A percentile compares a stretch with the other conserved stretches of the same genome.
Evolutionary conservation across 106 monocot genomes (phyloP).

Genomic region (Platanthera guangdongensis): DNA sequence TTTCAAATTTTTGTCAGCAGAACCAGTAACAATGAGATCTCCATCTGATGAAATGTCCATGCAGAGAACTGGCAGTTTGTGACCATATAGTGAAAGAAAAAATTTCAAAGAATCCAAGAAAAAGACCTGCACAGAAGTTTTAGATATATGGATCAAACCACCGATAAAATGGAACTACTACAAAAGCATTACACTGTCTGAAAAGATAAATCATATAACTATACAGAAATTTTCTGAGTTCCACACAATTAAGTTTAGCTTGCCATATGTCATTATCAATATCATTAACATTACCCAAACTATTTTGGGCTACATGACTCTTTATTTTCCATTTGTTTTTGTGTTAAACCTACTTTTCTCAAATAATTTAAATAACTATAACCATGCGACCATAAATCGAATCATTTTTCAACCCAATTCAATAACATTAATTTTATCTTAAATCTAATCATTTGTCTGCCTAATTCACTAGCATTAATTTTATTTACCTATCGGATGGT

Average conservation of each 20-base stretch:
- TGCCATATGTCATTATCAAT: background rate
- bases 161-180: background rate
- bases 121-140: constrained; percentile 53
- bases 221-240: background rate
- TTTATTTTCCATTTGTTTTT: too few relatives aligned
- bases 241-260: background rate
- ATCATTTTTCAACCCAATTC: too few relatives aligned
- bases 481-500: too few relatives aligned
- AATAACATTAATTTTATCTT: too few relatives aligned
- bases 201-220: background rate
- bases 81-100: constrained; percentile 73
- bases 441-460: too few relatives aligned
- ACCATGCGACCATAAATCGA: too few relatives aligned
- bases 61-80: constrained; percentile 85
- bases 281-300: background rate
- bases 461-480: too few relatives aligned
- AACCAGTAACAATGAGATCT: constrained; percentile 82
- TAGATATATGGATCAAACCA: constrained; percentile 3
- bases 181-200: background rate
- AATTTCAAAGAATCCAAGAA: constrained; percentile 78
- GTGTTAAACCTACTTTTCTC: too few relatives aligned
- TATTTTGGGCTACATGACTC: too few relatives aligned
- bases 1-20: constrained; percentile 92
- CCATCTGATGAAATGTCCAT: constrained; percentile 99
- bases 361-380: too few relatives aligned